Conservation (phyloP, 768 basidiomycete genomes). For the Russula foetens region DNA sequence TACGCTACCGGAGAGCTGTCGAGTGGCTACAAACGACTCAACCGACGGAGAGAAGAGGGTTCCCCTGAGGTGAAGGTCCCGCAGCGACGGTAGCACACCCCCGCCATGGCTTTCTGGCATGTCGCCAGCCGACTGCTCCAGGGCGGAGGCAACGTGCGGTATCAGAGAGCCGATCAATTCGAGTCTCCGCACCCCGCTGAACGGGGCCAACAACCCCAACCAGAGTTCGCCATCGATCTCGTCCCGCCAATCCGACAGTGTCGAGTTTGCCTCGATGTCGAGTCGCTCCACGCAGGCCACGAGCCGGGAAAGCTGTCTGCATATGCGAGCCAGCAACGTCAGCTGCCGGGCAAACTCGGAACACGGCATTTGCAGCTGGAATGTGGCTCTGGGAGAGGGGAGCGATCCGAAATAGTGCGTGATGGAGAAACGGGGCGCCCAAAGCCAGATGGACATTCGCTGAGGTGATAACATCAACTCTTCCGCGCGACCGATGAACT, state of each 20-base stretch:
- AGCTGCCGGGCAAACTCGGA: background rate
- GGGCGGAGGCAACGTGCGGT: background rate
- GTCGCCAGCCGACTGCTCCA: background rate
- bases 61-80: background rate
- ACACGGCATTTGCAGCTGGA: background rate
- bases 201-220: constrained; percentile 1
- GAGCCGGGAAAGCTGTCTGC: background rate
- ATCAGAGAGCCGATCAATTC: background rate
- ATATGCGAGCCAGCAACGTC: background rate
- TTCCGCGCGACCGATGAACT: constrained; percentile 1
- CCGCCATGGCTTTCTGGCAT: background rate
- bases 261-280: background rate
- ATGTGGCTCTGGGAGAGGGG: background rate
- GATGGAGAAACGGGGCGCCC: background rate
- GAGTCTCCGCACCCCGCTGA: background rate
- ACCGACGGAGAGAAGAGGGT: background rate
- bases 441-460: constrained; percentile 5
- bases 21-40: background rate
- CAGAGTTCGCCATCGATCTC: background rate
- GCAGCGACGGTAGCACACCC: background rate
- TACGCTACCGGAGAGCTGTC: background rate
- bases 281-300: background rate
- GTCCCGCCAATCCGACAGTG: background rate
- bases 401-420: background rate
- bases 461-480: background rate